Evolutionary conservation across 768 basidiomycete genomes (phyloP).

Genomic region (Amanita molliuscula): DNA sequence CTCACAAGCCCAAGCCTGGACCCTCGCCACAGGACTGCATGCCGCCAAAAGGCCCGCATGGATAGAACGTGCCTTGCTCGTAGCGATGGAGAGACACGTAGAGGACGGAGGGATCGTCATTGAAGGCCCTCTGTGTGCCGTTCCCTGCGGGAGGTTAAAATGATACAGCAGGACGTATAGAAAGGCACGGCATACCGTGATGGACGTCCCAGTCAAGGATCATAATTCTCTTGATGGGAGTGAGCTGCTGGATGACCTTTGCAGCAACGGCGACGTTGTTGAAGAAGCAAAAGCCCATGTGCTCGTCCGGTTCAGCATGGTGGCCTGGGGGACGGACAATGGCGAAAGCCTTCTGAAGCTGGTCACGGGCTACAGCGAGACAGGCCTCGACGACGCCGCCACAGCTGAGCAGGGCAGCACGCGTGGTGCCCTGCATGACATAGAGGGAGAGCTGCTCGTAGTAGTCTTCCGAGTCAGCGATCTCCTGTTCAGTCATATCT

Average conservation of each 20-base stretch:
- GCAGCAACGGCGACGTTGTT: slow-evolving; percentile 96
- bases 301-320: slow-evolving; percentile 95
- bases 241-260: slow-evolving; percentile 63
- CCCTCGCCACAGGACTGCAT: slow-evolving; percentile 83
- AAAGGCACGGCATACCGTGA: slow-evolving; percentile 51
- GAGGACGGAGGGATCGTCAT: slow-evolving; percentile 83
- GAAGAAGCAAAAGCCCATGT: slow-evolving; percentile 99
- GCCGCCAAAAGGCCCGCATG: slow-evolving; percentile 83
- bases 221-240: slow-evolving; percentile 67
- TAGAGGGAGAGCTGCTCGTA: slow-evolving; percentile 93
- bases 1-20: slow-evolving; percentile 77
- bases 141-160: slow-evolving; percentile 51
- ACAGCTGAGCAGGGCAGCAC: slow-evolving; percentile 79
- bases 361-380: slow-evolving; percentile 71
- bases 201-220: slow-evolving; percentile 99
- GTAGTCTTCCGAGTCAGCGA: slow-evolving; percentile 64
- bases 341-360: slow-evolving; percentile 82
- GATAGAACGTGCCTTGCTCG: slow-evolving; percentile 87
- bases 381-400: slow-evolving; percentile 92
- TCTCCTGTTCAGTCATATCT: slow-evolving; percentile 72
- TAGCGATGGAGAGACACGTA: slow-evolving; percentile 96
- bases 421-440: slow-evolving; percentile 76
- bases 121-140: slow-evolving; percentile 93
- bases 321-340: slow-evolving; percentile 97
- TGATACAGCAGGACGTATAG: not conserved